Evolutionary conservation across 164 flowering plant genomes (phyloP).

Genomic region (Nymphaea colorata): DNA sequence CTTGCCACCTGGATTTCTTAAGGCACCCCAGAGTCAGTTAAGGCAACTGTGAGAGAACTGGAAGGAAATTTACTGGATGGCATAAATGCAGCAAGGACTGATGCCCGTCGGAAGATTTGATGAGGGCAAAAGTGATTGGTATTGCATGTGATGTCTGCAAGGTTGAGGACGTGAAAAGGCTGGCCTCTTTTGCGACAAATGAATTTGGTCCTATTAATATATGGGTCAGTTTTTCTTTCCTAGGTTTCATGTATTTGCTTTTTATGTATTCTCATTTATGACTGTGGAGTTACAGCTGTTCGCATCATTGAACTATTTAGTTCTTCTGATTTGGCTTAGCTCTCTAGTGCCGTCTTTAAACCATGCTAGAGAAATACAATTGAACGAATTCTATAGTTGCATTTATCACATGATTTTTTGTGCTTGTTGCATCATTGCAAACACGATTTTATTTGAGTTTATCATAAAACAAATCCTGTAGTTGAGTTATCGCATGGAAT

Average conservation of each 20-base stretch:
- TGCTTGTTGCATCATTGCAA: too few species aligned
- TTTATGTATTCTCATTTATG: background rate
- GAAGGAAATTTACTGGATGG: slow-evolving; percentile 62
- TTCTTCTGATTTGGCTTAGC: too few species aligned
- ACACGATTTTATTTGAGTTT: too few species aligned
- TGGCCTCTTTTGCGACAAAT: slow-evolving; percentile 61
- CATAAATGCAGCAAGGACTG: slow-evolving; percentile 19
- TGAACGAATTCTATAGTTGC: too few species aligned
- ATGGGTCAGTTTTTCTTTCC: slow-evolving; percentile 50
- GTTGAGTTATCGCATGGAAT: too few species aligned
- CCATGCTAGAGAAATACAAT: too few species aligned
- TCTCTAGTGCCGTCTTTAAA: too few species aligned
- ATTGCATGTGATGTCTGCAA: slow-evolving; percentile 85
- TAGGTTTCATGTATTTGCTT: background rate
- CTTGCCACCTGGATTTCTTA: background rate
- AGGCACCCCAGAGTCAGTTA: slow-evolving; percentile 74
- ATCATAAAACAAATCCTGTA: too few species aligned
- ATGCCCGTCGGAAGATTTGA: slow-evolving; percentile 22
- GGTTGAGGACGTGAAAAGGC: slow-evolving; percentile 57
- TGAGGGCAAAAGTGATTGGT: slow-evolving; percentile 67
- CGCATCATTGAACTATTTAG: too few species aligned
- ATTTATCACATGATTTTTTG: too few species aligned
- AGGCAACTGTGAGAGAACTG: slow-evolving; percentile 60
- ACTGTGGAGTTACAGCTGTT: too few species aligned
- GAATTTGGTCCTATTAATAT: slow-evolving; percentile 83